These are phyloP conservation scores for Mortierella sp. DNA, from an alignment of 371 early-diverging fungal species.

Conservation along the genomic window DNA sequence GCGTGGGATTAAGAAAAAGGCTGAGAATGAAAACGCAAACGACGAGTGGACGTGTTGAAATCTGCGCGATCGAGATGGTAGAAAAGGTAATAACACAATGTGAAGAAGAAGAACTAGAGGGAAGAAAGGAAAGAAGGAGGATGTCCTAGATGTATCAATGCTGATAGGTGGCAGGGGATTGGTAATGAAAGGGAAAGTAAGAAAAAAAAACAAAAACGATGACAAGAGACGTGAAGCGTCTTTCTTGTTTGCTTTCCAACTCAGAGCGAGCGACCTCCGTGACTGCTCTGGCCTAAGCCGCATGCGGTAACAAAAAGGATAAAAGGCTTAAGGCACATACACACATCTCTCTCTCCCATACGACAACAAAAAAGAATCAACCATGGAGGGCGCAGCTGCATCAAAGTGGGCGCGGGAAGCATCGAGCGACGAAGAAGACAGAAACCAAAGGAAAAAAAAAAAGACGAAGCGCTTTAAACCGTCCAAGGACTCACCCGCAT, in stretches of 20 bases:
- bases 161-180: not conserved
- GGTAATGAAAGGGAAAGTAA: not conserved
- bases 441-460: constrained; percentile 23
- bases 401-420: constrained; percentile 53
- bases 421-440: constrained; percentile 52
- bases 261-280: not conserved
- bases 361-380: not conserved
- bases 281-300: constrained; percentile 10
- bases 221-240: not conserved
- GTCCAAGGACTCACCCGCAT: constrained; percentile 44
- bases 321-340: not conserved
- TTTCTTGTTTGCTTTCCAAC: constrained; percentile 2
- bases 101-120: not conserved
- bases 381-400: constrained; percentile 50
- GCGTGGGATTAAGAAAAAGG: not conserved
- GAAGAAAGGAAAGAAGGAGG: not conserved
- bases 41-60: not conserved
- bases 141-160: not conserved
- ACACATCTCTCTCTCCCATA: not conserved
- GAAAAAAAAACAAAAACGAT: not conserved
- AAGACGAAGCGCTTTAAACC: constrained; percentile 46
- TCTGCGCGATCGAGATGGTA: constrained; percentile 2
- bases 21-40: constrained; percentile 14
- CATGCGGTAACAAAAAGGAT: not conserved
- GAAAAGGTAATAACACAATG: not conserved